These are phyloP conservation scores for Endocladia muricata DNA, from an alignment of 31 red algal species.

Conservation along the genomic window DNA sequence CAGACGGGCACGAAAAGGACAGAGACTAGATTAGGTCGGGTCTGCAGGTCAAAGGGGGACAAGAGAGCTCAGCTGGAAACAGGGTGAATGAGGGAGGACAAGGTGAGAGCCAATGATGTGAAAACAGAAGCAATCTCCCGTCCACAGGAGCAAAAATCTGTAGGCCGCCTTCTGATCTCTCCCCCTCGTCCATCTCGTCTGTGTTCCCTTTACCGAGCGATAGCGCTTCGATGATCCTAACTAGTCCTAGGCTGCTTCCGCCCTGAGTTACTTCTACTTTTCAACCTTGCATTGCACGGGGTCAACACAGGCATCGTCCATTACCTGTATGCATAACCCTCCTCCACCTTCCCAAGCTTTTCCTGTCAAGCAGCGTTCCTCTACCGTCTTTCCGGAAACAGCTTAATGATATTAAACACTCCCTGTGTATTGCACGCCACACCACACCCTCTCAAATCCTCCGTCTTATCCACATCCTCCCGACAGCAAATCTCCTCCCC, in stretches of 20 bases:
- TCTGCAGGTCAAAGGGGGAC: too few species aligned
- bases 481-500: conserved; percentile 42
- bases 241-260: neutral
- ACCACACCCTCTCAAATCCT: conserved; percentile 24
- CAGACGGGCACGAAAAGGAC: too few species aligned
- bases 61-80: too few species aligned
- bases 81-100: too few species aligned
- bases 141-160: too few species aligned
- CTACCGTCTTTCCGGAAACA: conserved; percentile 33
- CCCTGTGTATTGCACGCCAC: conserved; percentile 24
- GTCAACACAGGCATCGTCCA: too few species aligned
- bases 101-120: too few species aligned
- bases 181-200: too few species aligned
- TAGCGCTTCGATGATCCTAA: neutral
- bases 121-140: too few species aligned
- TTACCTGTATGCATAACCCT: neutral
- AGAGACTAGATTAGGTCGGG: too few species aligned
- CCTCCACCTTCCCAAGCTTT: neutral
- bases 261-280: neutral
- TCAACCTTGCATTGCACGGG: too few species aligned
- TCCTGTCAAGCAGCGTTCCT: neutral
- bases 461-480: conserved; percentile 12
- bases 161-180: too few species aligned
- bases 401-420: conserved; percentile 42
- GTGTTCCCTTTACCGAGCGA: neutral